These are phyloP conservation scores for Trypanosoma rangeli DNA, from an alignment of 208 protist species.

Conservation along the genomic window DNA sequence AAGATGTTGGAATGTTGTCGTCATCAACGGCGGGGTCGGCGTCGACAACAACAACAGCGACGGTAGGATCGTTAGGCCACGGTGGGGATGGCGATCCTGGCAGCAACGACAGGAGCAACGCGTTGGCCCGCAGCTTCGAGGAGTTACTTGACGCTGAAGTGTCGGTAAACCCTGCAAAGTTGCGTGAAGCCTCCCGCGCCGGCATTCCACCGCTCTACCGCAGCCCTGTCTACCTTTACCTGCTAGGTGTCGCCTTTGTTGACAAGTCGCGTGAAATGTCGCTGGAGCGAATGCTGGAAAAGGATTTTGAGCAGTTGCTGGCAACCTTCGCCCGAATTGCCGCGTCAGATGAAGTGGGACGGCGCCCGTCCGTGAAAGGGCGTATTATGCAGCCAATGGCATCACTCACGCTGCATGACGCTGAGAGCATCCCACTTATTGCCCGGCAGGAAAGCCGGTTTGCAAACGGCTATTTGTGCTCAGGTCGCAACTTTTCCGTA, in stretches of 20 bases:
- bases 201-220: slow-evolving; percentile 69
- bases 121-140: slow-evolving; percentile 51
- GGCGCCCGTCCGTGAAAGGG: slow-evolving; percentile 20
- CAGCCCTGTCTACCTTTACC: slow-evolving; percentile 80
- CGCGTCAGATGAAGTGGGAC: background rate
- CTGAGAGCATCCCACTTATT: slow-evolving; percentile 20
- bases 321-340: slow-evolving; percentile 36
- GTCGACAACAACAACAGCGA: background rate
- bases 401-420: slow-evolving; percentile 2
- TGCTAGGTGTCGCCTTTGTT: slow-evolving; percentile 68
- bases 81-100: background rate
- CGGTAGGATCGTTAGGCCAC: background rate
- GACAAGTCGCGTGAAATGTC: slow-evolving; percentile 88
- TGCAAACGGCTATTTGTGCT: slow-evolving; percentile 19
- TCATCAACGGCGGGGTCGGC: background rate
- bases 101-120: slow-evolving; percentile 25
- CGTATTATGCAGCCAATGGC: background rate
- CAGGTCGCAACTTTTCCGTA: slow-evolving; percentile 7
- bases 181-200: slow-evolving; percentile 74
- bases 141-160: slow-evolving; percentile 86
- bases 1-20: slow-evolving; percentile 1
- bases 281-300: slow-evolving; percentile 78
- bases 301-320: slow-evolving; percentile 67
- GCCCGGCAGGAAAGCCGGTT: slow-evolving; percentile 19
- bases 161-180: slow-evolving; percentile 55